Base-by-base conservation (phyloP, 169 alveolate genomes). In the Theileria parva region DNA sequence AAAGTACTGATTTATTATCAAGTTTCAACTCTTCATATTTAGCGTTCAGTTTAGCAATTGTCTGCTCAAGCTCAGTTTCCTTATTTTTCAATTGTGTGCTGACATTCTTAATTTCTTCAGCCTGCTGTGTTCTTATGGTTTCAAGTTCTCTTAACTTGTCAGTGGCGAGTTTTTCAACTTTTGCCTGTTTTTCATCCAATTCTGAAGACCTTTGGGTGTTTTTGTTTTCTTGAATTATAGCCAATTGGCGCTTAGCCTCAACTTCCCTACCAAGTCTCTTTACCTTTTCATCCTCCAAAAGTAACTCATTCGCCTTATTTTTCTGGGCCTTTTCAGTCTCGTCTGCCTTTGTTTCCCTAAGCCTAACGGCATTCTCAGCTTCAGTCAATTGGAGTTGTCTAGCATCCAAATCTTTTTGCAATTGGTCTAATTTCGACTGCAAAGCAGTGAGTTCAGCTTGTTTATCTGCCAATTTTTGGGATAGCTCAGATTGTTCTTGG, bases 91-190 rank as follows among this genome's bases (percentile, higher is more conserved):
- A 57, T 13, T 57, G 27, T 1, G 12, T 15, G 2, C 8, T 44
- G 8, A 44, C 53, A 8, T 57, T 57, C 27, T 57, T 9, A 11
- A 21, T 19, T 25, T 57, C 66, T 19, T 57, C 66, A 21, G 66
- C 66, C 66, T 57, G 66, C 15, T 57, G 27, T 1, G 66, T 57
- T 25, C 32, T 57, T 19, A 21, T 57, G 37, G 66, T 25, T 25
- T 57, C 66, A 8, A 57, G 66, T n/a, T 57, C 66, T 57, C 66
- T 57, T 25, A 57, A n/a, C n/a, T 57, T 57, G 15, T 57, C 66
- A 21, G 66, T 57, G 66, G 66, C 66, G 5, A 57, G 34, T 17
- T 57, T 25, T 21, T 65, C 34, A 19, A 65, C 60, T 13, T 65
- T 28, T 2, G 30, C 34, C 9, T 32, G 51, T 21, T 32, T 65